These are phyloP conservation scores for Salix koriyanagi DNA, from an alignment of 345 rosid species.

Conservation along the genomic window DNA sequence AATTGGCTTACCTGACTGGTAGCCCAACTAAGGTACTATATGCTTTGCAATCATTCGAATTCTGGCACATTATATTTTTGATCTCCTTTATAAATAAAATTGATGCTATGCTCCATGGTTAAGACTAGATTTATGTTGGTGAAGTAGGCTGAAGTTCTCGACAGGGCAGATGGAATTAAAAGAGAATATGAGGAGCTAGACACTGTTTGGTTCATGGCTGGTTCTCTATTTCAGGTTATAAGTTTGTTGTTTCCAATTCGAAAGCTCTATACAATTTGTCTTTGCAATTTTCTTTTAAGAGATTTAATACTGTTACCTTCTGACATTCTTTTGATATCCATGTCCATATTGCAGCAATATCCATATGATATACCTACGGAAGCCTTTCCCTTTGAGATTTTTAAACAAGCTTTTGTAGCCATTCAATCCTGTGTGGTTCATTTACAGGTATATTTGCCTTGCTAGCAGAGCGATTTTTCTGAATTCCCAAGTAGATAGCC, in stretches of 20 bases:
- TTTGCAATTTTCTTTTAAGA: background rate
- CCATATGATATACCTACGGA: slow-evolving; percentile 96
- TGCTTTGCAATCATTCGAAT: background rate
- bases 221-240: slow-evolving; percentile 90
- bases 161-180: slow-evolving; percentile 83
- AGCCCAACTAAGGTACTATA: slow-evolving; percentile 80
- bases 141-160: slow-evolving; percentile 77
- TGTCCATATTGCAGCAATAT: slow-evolving; percentile 71
- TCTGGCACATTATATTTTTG: background rate
- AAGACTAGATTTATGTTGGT: slow-evolving; percentile 19
- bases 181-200: slow-evolving; percentile 93
- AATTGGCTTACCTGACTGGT: slow-evolving; percentile 81
- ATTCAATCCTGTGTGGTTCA: slow-evolving; percentile 98
- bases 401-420: slow-evolving; percentile 94
- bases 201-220: slow-evolving; percentile 99
- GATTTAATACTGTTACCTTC: background rate
- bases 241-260: background rate
- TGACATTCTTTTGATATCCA: slow-evolving; percentile 5
- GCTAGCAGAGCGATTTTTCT: background rate
- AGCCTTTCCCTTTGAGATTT: slow-evolving; percentile 87
- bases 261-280: background rate
- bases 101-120: background rate
- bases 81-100: background rate
- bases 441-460: slow-evolving; percentile 57
- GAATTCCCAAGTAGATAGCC: background rate